Conservation (phyloP, 352 stramenopile species). For the Albugo laibachii region DNA sequence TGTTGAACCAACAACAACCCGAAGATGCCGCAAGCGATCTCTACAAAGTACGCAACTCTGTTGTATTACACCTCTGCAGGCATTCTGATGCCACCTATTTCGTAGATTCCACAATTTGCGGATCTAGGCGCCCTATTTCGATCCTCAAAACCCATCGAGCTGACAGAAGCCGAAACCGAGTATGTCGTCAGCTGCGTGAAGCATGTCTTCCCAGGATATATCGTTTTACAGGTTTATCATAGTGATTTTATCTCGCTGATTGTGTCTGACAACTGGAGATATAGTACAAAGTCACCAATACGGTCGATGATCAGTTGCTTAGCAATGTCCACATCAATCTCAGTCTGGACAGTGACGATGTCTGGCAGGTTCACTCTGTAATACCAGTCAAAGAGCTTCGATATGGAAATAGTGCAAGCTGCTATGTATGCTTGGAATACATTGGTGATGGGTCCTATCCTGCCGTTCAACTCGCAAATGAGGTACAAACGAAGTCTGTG, state of each 20-base stretch:
- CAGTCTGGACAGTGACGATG: conserved; percentile 76
- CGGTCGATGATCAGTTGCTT: conserved; percentile 94
- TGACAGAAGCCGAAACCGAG: conserved; percentile 96
- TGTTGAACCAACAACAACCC: conserved; percentile 13
- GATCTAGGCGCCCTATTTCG: conserved; percentile 86
- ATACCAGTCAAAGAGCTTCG: conserved; percentile 73
- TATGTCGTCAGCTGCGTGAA: conserved; percentile 95
- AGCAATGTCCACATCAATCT: conserved; percentile 87
- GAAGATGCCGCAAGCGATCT: conserved; percentile 80
- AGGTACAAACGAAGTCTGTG: conserved; percentile 22
- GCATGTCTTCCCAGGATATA: conserved; percentile 91
- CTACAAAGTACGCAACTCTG: conserved; percentile 61
- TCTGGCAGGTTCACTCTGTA: conserved; percentile 83
- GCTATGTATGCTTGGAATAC: conserved; percentile 87
- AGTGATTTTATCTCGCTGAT: conserved; percentile 1
- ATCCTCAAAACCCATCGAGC: conserved; percentile 73
- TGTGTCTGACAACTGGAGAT: conserved; percentile 9
- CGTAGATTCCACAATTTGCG: conserved; percentile 87
- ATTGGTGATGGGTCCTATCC: conserved; percentile 51
- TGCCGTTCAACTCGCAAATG: conserved; percentile 82
- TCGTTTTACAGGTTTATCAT: conserved; percentile 79
- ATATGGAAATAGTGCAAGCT: conserved; percentile 87
- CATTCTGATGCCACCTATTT: background rate
- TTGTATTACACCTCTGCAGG: background rate
- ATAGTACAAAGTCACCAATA: conserved; percentile 97